Evolutionary conservation across 345 rosid species (phyloP), one percentile per base, ranked within the genome.

Genomic region (Viola odorata): DNA sequence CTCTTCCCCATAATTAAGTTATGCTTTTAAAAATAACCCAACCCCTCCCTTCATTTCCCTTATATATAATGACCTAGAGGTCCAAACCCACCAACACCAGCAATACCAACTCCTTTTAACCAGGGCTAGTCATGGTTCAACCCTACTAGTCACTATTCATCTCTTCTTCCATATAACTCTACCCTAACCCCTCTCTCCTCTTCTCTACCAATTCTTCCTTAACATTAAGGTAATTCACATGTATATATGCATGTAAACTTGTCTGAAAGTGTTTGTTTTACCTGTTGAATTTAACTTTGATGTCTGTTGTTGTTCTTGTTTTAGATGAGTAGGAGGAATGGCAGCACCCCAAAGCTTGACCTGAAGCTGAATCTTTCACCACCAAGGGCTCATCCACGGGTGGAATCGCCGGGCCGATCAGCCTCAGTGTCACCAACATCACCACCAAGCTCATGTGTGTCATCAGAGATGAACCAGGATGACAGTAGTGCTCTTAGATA

Each of bases 401-500:
- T 58, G 68, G 87, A 79, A 56, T 86, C 91, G 2, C 96, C 96
- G 0, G 80, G 58, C 69, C 76, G 81, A 50, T 83, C 96, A 1
- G 84, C 83, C 0, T 77, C 96, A 0, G 78, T 77, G 9, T 90
- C 95, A 9, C 96, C 98, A 2, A 82, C 77, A 8, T 88, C 98
- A 23, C 97, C 95, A 0, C 92, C 85, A n/a, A 94, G 84, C 84
- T 91, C 99, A 2, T 94, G 97, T 10, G 82, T 94, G 60, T 94
- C 99, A 4, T 84, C 91, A 0, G 97, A 94, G 85, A 16, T 66
- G 72, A 77, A 77, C 79, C 82, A 76, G 44, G 90, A 88, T 9
- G 86, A 80, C 14, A 11, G 32, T 23, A 11, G 32, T 23, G 59
- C 48, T 8, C 52, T 58, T 40, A 62, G 78, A 62, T 71, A 79